Percentiles rank a stretch among this genome's conserved stretches.
Conservation (phyloP, 139 green algal species). For the Volvox africanus region DNA sequence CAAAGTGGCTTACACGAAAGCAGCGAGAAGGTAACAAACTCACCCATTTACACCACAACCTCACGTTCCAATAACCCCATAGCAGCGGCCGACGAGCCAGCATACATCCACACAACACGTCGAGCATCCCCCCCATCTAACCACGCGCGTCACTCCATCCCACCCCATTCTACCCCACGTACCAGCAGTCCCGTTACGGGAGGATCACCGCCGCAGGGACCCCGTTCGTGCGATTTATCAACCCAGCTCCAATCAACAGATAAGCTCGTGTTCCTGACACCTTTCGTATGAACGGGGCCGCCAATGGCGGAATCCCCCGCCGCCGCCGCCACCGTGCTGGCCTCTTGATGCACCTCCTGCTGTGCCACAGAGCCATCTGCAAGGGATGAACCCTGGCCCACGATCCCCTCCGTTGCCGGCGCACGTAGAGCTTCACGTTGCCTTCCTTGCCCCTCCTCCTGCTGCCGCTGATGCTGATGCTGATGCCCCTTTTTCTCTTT, state of each 20-base stretch:
- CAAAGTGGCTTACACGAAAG: too few relatives aligned
- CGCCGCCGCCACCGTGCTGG: neutral
- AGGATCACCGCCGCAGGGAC: slow-evolving; percentile 6
- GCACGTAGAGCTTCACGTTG: too few relatives aligned
- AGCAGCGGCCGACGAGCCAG: too few relatives aligned
- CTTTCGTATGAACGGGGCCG: neutral
- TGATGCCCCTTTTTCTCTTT: neutral
- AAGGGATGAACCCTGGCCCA: too few relatives aligned
- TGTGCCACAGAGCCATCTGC: neutral
- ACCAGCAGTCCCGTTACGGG: slow-evolving; percentile 39
- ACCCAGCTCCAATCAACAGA: neutral
- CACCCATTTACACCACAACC: too few relatives aligned
- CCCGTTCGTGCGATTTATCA: neutral
- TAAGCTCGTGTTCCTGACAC: neutral
- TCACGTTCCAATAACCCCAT: too few relatives aligned
- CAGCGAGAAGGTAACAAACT: too few relatives aligned
- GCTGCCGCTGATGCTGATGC: slow-evolving; percentile 9
- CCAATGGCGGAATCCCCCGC: neutral
- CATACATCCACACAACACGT: too few relatives aligned
- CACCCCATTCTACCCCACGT: neutral
- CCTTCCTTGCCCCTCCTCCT: neutral
- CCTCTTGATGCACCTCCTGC: neutral
- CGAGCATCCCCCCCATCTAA: neutral
- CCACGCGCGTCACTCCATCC: neutral
- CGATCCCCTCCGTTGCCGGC: too few relatives aligned